Percentiles rank a stretch among this genome's conserved stretches.
These are phyloP conservation scores for Salix viminalis DNA, from an alignment of 345 rosid genomes.

Conservation along the genomic window DNA sequence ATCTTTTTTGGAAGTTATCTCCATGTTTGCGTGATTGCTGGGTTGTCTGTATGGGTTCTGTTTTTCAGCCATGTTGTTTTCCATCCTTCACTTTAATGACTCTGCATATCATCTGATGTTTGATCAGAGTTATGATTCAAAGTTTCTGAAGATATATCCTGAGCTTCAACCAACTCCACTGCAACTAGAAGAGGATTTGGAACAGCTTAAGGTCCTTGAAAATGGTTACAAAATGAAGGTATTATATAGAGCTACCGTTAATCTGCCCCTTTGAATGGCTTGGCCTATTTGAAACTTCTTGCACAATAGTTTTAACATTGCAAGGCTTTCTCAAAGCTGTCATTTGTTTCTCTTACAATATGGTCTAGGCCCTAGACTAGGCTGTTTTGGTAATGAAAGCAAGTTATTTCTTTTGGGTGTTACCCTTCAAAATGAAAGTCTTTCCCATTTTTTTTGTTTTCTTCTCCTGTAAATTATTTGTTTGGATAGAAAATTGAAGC, in stretches of 20 bases:
- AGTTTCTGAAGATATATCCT: constrained; percentile 76
- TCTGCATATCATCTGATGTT: not conserved
- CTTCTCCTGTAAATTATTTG: not conserved
- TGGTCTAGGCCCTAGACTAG: not conserved
- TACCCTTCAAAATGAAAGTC: not conserved
- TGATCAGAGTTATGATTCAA: constrained; percentile 79
- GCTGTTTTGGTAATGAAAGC: not conserved
- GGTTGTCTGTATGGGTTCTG: not conserved
- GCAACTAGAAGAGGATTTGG: constrained; percentile 93
- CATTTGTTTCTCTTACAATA: not conserved
- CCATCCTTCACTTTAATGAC: not conserved
- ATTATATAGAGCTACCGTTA: not conserved
- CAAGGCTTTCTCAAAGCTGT: not conserved
- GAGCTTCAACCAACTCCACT: constrained; percentile 79
- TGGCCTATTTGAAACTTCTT: not conserved
- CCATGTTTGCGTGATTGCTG: not conserved
- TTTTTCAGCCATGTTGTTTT: not conserved
- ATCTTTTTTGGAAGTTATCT: not conserved
- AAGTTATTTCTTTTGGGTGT: not conserved
- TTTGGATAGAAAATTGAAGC: not conserved
- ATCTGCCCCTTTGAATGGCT: not conserved
- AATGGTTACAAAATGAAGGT: constrained; percentile 99
- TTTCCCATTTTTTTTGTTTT: not conserved
- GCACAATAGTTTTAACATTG: not conserved
- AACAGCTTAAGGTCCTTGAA: constrained; percentile 96